A percentile compares a stretch with the other conserved stretches of the same genome.
Evolutionary conservation across 2,329 filamentous ascomycete species (phyloP).

Genomic region (Pseudogymnoascus sp.): DNA sequence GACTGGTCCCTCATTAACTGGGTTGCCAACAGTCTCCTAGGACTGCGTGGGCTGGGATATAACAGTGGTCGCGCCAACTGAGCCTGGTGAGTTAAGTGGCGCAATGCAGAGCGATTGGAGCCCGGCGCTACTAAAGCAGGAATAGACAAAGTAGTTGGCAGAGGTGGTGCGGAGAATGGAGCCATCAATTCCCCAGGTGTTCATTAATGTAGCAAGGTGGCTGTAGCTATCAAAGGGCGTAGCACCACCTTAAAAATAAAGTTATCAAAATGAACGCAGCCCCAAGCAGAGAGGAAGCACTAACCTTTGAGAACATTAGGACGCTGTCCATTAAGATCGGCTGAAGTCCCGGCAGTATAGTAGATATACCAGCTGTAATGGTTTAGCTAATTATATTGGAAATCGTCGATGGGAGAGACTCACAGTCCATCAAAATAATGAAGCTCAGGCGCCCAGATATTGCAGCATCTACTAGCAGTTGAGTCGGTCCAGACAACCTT

Average conservation of each 20-base stretch:
- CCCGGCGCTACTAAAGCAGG: slow-evolving; percentile 37
- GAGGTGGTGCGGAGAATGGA: slow-evolving; percentile 40
- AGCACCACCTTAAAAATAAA: slow-evolving; percentile 34
- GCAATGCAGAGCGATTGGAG: slow-evolving; percentile 36
- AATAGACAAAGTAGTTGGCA: slow-evolving; percentile 46
- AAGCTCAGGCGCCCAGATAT: slow-evolving; percentile 50
- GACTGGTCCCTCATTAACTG: slow-evolving; percentile 47
- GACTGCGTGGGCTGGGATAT: slow-evolving; percentile 41
- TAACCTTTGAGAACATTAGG: slow-evolving; percentile 43
- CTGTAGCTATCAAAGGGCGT: slow-evolving; percentile 43
- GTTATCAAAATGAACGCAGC: not conserved
- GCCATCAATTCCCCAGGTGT: slow-evolving; percentile 36
- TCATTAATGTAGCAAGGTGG: slow-evolving; percentile 39
- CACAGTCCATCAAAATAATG: slow-evolving; percentile 38
- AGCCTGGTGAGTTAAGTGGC: slow-evolving; percentile 31
- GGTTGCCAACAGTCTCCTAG: slow-evolving; percentile 41
- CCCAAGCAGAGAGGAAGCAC: not conserved
- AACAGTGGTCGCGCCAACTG: slow-evolving; percentile 37
- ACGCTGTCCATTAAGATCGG: slow-evolving; percentile 40
- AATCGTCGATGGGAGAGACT: not conserved
- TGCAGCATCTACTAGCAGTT: slow-evolving; percentile 40
- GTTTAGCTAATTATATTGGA: not conserved
- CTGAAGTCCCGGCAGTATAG: slow-evolving; percentile 41
- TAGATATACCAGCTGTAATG: slow-evolving; percentile 42
- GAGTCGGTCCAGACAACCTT: slow-evolving; percentile 43